Evolutionary conservation across 805 yeast genomes (phyloP).

Genomic region (Sugiyamaella marilandica): DNA sequence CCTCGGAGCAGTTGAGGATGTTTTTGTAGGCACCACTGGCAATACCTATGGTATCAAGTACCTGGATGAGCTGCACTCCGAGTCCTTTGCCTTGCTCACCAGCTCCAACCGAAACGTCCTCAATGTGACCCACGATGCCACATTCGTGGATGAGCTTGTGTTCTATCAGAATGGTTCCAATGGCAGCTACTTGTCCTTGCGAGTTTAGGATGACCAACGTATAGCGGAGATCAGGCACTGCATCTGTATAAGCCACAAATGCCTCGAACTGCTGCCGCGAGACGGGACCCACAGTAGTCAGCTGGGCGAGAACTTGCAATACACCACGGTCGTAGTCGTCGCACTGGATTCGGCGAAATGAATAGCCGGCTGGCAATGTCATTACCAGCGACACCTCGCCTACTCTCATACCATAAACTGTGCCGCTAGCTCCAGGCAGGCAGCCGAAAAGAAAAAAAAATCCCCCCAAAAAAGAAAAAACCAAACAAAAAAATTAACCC

Average conservation of each 20-base stretch:
- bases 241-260: constrained; percentile 7
- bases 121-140: constrained; percentile 22
- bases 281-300: constrained; percentile 17
- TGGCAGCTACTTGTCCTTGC: constrained; percentile 12
- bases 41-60: constrained; percentile 15
- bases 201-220: constrained; percentile 14
- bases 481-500: neutral
- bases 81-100: constrained; percentile 18
- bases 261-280: constrained; percentile 9
- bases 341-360: constrained; percentile 13
- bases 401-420: neutral
- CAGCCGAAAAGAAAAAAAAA: neutral
- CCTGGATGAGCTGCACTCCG: constrained; percentile 13
- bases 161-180: constrained; percentile 18
- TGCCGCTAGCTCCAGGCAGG: neutral
- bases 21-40: constrained; percentile 19
- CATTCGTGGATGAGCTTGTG: constrained; percentile 19
- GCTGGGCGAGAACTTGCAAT: constrained; percentile 14
- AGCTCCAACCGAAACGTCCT: constrained; percentile 17
- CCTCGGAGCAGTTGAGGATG: constrained; percentile 19
- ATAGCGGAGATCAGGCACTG: constrained; percentile 4
- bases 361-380: constrained; percentile 14
- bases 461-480: neutral
- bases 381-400: neutral
- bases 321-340: constrained; percentile 17